Conservation (phyloP, 2,329 filamentous ascomycete species). For the Calycina herbarum region DNA sequence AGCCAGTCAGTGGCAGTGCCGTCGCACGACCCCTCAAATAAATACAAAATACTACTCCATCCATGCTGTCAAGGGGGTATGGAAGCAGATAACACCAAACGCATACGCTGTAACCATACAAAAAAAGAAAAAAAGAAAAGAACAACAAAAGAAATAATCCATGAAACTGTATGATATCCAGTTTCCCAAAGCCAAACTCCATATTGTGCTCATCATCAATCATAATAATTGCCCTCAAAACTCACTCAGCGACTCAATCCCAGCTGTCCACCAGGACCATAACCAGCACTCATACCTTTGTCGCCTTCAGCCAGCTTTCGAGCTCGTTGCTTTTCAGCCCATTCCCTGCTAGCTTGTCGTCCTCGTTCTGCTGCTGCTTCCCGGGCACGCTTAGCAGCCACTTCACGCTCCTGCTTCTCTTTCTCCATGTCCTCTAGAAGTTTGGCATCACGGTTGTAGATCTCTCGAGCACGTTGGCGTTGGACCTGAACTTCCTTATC, state of each 20-base stretch:
- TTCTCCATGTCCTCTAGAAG: slow-evolving; percentile 49
- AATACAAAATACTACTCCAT: slow-evolving; percentile 10
- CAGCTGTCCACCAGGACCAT: slow-evolving; percentile 32
- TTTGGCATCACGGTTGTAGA: slow-evolving; percentile 54
- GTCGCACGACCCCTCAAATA: no score
- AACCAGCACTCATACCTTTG: slow-evolving; percentile 29
- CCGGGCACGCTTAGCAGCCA: slow-evolving; percentile 53
- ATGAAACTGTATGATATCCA: neutral
- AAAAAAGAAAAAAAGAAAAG: neutral
- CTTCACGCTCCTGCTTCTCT: slow-evolving; percentile 56
- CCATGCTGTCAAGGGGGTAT: slow-evolving; percentile 7
- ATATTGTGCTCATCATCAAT: neutral
- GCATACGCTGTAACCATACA: slow-evolving; percentile 17
- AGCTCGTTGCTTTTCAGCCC: slow-evolving; percentile 56
- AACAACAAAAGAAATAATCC: no score
- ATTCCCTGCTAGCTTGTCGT: slow-evolving; percentile 58
- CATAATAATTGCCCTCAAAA: neutral
- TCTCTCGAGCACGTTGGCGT: slow-evolving; percentile 53
- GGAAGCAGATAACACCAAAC: slow-evolving; percentile 18
- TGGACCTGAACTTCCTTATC: slow-evolving; percentile 52
- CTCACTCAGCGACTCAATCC: slow-evolving; percentile 24
- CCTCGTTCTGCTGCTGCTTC: slow-evolving; percentile 63
- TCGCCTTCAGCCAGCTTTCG: slow-evolving; percentile 31
- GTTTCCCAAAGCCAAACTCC: neutral
- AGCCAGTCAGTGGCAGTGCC: no score